A percentile compares a stretch with the other conserved stretches of the same genome.
Evolutionary conservation across 306 rosid species (phyloP).

Genomic region (Gillenia trifoliata): DNA sequence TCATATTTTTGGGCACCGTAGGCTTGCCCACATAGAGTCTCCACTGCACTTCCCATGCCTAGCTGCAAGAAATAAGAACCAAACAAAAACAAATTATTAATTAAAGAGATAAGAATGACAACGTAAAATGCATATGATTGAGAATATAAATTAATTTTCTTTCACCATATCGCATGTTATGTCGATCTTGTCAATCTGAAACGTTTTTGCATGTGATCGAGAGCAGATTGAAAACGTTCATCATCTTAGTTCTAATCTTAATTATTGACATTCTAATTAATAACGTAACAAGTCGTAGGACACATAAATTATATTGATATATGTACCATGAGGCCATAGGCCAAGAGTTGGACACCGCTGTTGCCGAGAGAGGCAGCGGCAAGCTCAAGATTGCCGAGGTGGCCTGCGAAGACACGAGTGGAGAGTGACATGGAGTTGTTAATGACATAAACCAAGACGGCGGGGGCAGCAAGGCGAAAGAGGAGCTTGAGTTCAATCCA

Average conservation of each 20-base stretch:
- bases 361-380: constrained; percentile 84
- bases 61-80: constrained; percentile 26
- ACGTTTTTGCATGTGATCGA: background rate
- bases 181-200: background rate
- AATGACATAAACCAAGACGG: constrained; percentile 56
- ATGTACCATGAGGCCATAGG: constrained; percentile 70
- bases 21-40: constrained; percentile 77
- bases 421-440: constrained; percentile 60
- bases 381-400: constrained; percentile 69
- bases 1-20: constrained; percentile 57
- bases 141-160: no score
- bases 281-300: background rate
- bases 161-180: no score
- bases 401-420: constrained; percentile 64
- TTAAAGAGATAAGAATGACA: background rate
- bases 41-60: constrained; percentile 91
- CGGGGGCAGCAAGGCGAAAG: constrained; percentile 57
- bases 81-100: background rate
- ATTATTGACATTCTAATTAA: background rate
- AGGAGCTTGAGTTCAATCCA: constrained; percentile 64
- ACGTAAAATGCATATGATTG: background rate
- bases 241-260: background rate
- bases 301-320: background rate
- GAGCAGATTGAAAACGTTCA: background rate
- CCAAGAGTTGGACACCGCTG: constrained; percentile 63